These are phyloP conservation scores for Fusarium succisae DNA, from an alignment of 2,329 filamentous ascomycete genomes.

Conservation along the genomic window DNA sequence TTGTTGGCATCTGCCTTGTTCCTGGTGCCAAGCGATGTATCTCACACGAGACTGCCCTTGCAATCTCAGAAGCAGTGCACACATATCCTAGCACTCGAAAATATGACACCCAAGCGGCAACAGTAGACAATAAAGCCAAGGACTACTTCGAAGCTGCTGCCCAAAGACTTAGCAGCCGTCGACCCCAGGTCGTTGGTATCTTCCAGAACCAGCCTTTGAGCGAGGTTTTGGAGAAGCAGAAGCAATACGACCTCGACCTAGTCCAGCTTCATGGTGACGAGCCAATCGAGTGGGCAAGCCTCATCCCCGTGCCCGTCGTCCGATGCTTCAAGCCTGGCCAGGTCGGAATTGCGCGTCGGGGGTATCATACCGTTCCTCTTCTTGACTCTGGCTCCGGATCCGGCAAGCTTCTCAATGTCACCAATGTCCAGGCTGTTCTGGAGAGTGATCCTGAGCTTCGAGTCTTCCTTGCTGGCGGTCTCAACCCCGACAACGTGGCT, in stretches of 20 bases:
- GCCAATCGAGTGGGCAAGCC: conserved; percentile 86
- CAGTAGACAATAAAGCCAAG: conserved; percentile 51
- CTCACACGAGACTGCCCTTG: conserved; percentile 77
- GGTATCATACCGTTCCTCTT: conserved; percentile 84
- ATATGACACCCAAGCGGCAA: conserved; percentile 42
- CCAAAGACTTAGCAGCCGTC: conserved; percentile 59
- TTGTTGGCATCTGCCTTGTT: conserved; percentile 93
- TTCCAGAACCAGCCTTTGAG: conserved; percentile 90
- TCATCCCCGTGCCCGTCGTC: conserved; percentile 94
- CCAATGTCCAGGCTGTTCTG: conserved; percentile 73
- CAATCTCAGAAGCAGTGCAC: conserved; percentile 84
- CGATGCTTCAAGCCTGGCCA: conserved; percentile 83
- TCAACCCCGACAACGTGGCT: conserved; percentile 81
- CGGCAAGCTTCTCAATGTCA: conserved; percentile 79
- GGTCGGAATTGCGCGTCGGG: conserved; percentile 75
- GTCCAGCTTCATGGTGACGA: conserved; percentile 95
- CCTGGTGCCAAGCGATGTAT: conserved; percentile 83
- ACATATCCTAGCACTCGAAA: conserved; percentile 63
- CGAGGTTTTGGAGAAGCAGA: conserved; percentile 82
- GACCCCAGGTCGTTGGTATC: conserved; percentile 87
- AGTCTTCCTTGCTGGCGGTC: conserved; percentile 84
- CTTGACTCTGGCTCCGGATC: conserved; percentile 89
- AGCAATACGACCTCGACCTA: conserved; percentile 80
- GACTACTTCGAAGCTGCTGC: conserved; percentile 77
- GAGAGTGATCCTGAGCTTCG: conserved; percentile 74